Conservation (phyloP, 495 filamentous ascomycete genomes). For the Neurospora sublineolata region DNA sequence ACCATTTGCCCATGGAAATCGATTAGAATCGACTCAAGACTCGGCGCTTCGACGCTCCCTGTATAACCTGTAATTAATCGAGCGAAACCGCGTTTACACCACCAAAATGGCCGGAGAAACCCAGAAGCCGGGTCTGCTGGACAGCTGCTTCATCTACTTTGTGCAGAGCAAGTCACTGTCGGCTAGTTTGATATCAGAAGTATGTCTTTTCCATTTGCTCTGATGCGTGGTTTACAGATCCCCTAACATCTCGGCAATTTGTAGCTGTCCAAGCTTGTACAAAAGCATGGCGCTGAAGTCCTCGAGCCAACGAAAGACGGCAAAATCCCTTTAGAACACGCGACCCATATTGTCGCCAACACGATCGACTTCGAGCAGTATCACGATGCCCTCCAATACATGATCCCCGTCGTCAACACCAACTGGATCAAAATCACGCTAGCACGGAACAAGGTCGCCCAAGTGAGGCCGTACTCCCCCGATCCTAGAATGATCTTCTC, state of each 20-base stretch:
- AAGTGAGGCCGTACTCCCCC: slow-evolving; percentile 73
- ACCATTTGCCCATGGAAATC: slow-evolving; percentile 10
- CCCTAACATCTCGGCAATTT: slow-evolving; percentile 17
- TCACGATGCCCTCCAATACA: slow-evolving; percentile 49
- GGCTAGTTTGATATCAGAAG: slow-evolving; percentile 29
- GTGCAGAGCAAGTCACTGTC: slow-evolving; percentile 34
- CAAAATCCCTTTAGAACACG: slow-evolving; percentile 41
- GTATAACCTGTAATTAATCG: background rate
- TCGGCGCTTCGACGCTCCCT: background rate
- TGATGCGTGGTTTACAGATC: background rate
- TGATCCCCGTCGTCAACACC: slow-evolving; percentile 77
- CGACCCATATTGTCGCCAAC: slow-evolving; percentile 74
- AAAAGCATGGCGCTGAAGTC: slow-evolving; percentile 44
- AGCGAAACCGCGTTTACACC: background rate
- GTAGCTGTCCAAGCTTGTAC: slow-evolving; percentile 36
- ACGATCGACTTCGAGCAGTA: slow-evolving; percentile 86
- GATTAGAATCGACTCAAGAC: background rate
- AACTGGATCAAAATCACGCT: slow-evolving; percentile 67
- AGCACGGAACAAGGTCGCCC: slow-evolving; percentile 55
- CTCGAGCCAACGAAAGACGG: slow-evolving; percentile 32
- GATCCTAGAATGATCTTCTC: slow-evolving; percentile 87
- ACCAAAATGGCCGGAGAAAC: slow-evolving; percentile 28
- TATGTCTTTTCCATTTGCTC: slow-evolving; percentile 15
- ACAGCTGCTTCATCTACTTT: slow-evolving; percentile 32
- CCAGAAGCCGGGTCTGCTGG: slow-evolving; percentile 20